Base-by-base conservation (phyloP, 1,139 yeast species). In the Sugiyamaella paludigena region DNA sequence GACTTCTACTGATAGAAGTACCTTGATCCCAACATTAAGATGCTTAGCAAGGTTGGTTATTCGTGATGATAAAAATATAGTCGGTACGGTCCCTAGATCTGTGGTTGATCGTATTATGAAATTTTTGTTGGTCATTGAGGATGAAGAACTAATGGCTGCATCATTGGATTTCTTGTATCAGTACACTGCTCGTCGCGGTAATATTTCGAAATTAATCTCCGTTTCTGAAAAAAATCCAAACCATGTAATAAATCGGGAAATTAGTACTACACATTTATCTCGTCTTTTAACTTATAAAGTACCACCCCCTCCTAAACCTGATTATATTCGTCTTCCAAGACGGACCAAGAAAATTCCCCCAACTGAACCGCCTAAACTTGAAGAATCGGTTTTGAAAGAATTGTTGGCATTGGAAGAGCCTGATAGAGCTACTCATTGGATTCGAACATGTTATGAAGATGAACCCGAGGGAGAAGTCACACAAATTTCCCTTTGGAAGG, bases 401-500 rank as follows among this genome's bases (percentile, higher is more conserved):
- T 76, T 92, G 37, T 72, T 84, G 40, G 72, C 73, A 36, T 72
- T 89, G 55, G 79, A 83, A 7, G 99, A 92, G 67, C 98, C 98
- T 1, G 78, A 82, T 53, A 77, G 99, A 54, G 96, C 98, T 0
- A 87, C 96, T 1, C 78, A 89, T 11, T 92, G 98, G 98, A 83
- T 92, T 72, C 80, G 96, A 59, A 84, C 96, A 58, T 86, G 95
- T 56, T 94, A 88, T 69, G 92, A 84, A 59, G 88, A 95, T 11
- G 79, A 77, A 33, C 69, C 75, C 2, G 79, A 77, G 6, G 89
- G 95, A 4, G 96, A 89, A 65, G 96, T 91, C 8, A 91, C 98
- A 0, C 99, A 92, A 69, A 89, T 92, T 30, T 86, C 95, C 11
- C 76, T 92, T 44, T 92, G 99, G 99, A 88, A 91, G 66, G 83